Base-by-base conservation (phyloP, 305 asterid genomes). In the Fraxinus xanthoxyloides region DNA sequence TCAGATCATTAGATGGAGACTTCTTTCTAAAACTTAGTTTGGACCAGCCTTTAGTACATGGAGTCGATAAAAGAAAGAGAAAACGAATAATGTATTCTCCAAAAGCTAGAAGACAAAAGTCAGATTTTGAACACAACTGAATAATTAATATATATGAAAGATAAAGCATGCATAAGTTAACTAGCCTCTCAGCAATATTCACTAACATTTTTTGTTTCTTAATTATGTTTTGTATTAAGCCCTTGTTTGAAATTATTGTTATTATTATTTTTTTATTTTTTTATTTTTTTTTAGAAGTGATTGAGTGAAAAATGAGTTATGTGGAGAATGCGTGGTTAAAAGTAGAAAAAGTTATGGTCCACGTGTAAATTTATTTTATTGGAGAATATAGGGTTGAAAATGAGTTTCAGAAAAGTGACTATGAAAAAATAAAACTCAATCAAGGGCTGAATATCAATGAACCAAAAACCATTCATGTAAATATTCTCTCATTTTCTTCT, bases 151-250 rank as follows among this genome's bases (percentile, higher is more conserved):
- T 77, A 40, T 23, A 51, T 32, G 51, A 48, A 31, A 78, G 13
- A 82, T 5, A 69, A 79, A 72, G 28, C 30, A 73, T 70, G 17
- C 21, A 32, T 21, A 61, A 34, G 75, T 28, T 30, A 72, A 72
- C 21, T 70, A 54, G 5, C 8, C 34, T 34, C 7, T 5, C 9
- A 61, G 43, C 48, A 36, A 77, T 38, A 54, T 77, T 54, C 76
- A 82, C 43, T n/a, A 35, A 56, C 54, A 72, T 21, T 77, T 13
- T 38, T 59, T 7, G 56, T 19, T 79, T 79, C 78, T 61, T 21
- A 40, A 12, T 30, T 36, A 72, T 6, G 15, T 23, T 35, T 36
- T 30, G 34, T n/a, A 36, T 5, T 17, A 51, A 15, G 21, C 7
- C 2, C 21, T 48, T 15, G 59, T 13, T 46, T 46, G 51, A 10